phyloP scores from a whole-genome alignment of 352 stramenopile species.

The Pythium plurisporium region DNA sequence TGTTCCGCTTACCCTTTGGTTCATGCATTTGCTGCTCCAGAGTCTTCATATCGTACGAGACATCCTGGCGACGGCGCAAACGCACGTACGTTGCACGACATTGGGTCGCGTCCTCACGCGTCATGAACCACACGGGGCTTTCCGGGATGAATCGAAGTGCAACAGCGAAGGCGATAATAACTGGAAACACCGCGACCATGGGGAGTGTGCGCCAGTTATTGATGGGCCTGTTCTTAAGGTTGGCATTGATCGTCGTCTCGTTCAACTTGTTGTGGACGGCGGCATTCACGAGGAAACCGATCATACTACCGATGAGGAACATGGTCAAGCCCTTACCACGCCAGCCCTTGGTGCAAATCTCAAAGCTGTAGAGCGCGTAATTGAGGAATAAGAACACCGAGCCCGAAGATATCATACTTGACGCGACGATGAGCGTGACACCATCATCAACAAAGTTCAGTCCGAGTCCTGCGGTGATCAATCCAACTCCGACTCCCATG shows the following conservation, averaged over 20 bases:
- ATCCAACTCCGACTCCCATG: conserved; percentile 48
- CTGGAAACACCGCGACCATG: conserved; percentile 63
- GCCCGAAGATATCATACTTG: conserved; percentile 47
- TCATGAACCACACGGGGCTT: conserved; percentile 63
- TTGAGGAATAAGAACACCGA: conserved; percentile 69
- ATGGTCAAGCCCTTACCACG: conserved; percentile 83
- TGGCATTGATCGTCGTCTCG: conserved; percentile 47
- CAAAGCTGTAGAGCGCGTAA: conserved; percentile 85
- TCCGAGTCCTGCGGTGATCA: conserved; percentile 46
- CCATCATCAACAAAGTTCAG: conserved; percentile 63
- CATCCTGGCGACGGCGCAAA: conserved; percentile 63
- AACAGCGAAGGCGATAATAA: conserved; percentile 49
- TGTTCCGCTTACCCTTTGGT: conserved; percentile 57
- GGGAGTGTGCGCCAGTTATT: conserved; percentile 81
- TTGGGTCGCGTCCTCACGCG: conserved; percentile 44
- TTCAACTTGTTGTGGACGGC: conserved; percentile 71
- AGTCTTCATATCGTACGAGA: conserved; percentile 58
- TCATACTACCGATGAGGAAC: conserved; percentile 61
- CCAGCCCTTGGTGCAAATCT: conserved; percentile 84
- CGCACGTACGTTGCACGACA: conserved; percentile 49
- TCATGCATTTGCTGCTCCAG: conserved; percentile 78
- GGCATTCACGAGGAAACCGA: conserved; percentile 77
- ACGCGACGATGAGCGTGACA: conserved; percentile 46
- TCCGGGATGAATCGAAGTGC: conserved; percentile 72
- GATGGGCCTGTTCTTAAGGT: conserved; percentile 61